Base-by-base conservation (phyloP, 768 basidiomycete species). In the Scleroderma citrinum region DNA sequence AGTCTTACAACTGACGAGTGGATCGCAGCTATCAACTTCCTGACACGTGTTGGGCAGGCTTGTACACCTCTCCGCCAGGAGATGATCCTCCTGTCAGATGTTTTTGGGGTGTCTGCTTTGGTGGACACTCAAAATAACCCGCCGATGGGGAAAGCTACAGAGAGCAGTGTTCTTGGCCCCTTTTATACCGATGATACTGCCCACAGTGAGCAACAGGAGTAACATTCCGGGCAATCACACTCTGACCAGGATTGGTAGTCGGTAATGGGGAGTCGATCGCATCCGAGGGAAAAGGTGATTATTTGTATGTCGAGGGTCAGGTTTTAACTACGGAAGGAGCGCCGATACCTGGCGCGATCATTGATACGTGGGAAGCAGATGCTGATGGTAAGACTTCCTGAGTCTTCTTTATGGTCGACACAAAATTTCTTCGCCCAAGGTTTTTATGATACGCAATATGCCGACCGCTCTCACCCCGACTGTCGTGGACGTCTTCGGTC, bases 321-420 rank as follows among this genome's bases (percentile, higher is more conserved):
- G 75, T 92, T 2, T 58, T 80, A 26, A 63, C 62, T 14, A 82
- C 79, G 1, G 68, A 76, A 30, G 87, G 88, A 19, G 68, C 73
- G n/a, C 82, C 83, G 2, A 75, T 92, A 46, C 63, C 81, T 5
- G 71, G 71, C 44, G 87, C 85, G 0, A 57, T 75, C 39, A 85
- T 91, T 51, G 85, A 90, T 46, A 90, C 87, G n/a, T 90, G 86
- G 87, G 86, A 89, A 64, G 82, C 87, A 8, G 89, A 92, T 56
- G 73, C 72, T 0, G 50, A 74, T 44, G 85, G 85, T 58, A 58
- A 63, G 60, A 72, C 68, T 31, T 17, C 17, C 44, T 32, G 69
- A 72, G 50, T 65, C 60, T 7, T 72, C 74, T 59, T 71, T 68
- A 53, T 5, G 50, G 32, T 21, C 51, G 8, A 35, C 35, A 6